These are phyloP conservation scores for Diaporthe destruens DNA, from an alignment of 2,329 filamentous ascomycete genomes.

Conservation along the genomic window DNA sequence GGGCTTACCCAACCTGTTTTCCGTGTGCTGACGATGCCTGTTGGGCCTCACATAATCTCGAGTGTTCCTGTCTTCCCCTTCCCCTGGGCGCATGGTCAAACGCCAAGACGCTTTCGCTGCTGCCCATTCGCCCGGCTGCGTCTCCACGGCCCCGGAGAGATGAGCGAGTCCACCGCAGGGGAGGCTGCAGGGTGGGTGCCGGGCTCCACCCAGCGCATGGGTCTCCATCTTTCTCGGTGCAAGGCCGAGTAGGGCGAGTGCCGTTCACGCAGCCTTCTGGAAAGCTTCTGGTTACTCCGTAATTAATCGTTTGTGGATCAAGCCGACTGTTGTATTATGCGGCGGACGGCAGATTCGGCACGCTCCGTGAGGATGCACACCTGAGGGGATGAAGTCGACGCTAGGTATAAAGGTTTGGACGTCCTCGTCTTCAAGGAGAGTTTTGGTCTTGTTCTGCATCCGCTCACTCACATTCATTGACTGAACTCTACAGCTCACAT, in stretches of 20 bases:
- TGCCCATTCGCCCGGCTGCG: slow-evolving; percentile 24
- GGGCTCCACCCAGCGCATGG: slow-evolving; percentile 6
- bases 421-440: not conserved
- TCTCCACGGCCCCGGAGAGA: slow-evolving; percentile 23
- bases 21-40: not conserved
- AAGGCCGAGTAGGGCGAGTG: slow-evolving; percentile 22
- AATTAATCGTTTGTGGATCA: slow-evolving; percentile 17
- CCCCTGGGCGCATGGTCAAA: slow-evolving; percentile 28
- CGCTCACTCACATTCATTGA: slow-evolving; percentile 26
- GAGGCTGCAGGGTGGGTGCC: slow-evolving; percentile 29
- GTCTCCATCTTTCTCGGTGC: slow-evolving; percentile 2
- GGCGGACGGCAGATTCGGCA: slow-evolving; percentile 1
- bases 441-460: not conserved
- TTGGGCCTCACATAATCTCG: slow-evolving; percentile 12
- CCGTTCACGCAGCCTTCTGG: slow-evolving; percentile 15
- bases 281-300: slow-evolving; percentile 28
- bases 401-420: slow-evolving; percentile 30
- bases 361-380: not conserved
- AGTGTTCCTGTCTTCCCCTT: slow-evolving; percentile 16
- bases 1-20: not conserved
- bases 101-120: slow-evolving; percentile 6
- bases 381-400: not conserved
- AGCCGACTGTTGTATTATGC: not conserved
- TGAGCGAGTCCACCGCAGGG: slow-evolving; percentile 31
- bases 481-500: slow-evolving; percentile 18